phyloP scores from a whole-genome alignment of 805 yeast genomes.

The Lachancea kluyveri region DNA sequence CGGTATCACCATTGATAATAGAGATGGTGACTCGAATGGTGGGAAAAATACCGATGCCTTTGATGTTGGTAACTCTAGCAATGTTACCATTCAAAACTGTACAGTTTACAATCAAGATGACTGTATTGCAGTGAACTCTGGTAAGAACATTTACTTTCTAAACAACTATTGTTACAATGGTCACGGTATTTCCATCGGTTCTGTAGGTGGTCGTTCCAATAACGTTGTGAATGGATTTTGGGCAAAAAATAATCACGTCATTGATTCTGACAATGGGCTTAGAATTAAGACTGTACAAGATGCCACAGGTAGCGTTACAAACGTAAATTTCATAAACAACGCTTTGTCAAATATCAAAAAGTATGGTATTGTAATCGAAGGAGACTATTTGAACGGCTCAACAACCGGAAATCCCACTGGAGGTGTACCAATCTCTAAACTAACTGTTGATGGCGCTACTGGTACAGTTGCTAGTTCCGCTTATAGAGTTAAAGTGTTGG shows the following conservation, averaged over 20 bases:
- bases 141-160: slow-evolving; percentile 10
- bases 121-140: slow-evolving; percentile 16
- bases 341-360: slow-evolving; percentile 6
- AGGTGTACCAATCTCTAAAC: slow-evolving; percentile 13
- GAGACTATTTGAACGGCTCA: slow-evolving; percentile 11
- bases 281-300: slow-evolving; percentile 14
- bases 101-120: slow-evolving; percentile 15
- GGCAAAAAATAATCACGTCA: slow-evolving; percentile 7
- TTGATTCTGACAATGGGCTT: slow-evolving; percentile 11
- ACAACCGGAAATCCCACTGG: slow-evolving; percentile 13
- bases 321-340: slow-evolving; percentile 9
- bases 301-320: slow-evolving; percentile 13
- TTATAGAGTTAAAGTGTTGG: slow-evolving; percentile 10
- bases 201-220: slow-evolving; percentile 14
- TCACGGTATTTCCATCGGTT: slow-evolving; percentile 17
- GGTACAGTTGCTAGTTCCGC: slow-evolving; percentile 12
- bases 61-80: slow-evolving; percentile 10
- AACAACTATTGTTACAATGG: slow-evolving; percentile 14
- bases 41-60: slow-evolving; percentile 17
- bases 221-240: slow-evolving; percentile 9
- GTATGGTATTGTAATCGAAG: slow-evolving; percentile 15
- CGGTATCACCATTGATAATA: slow-evolving; percentile 9
- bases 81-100: slow-evolving; percentile 8
- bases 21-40: slow-evolving; percentile 10
- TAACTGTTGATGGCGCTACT: slow-evolving; percentile 8